Base-by-base conservation (phyloP, 106 monocot species). In the Dioscorea dumetorum region DNA sequence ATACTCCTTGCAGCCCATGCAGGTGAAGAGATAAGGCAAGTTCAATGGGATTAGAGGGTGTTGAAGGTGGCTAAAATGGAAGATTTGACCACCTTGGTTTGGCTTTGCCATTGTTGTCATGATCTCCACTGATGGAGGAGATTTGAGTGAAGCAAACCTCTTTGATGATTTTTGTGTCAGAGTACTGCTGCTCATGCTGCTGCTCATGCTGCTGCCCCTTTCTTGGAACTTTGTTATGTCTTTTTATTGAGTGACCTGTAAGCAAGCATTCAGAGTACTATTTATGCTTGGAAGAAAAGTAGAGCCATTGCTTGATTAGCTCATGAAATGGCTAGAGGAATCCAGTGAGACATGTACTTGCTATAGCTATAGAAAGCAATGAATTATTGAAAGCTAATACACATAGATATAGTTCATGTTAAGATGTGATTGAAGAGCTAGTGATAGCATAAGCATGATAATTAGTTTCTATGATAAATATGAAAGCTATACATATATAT, bases 21-120 rank as follows among this genome's bases (percentile, higher is more conserved):
- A 84, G 4, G 58, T 84, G 69, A 84, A 84, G 48, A 84, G 74
- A 67, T 84, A 81, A 22, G 81, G 88, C 20, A 67, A 57, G 58
- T 56, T 70, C 1, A 82, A 57, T 22, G 24, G 64, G 11, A 73
- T n/a, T 21, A 88, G 54, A 17, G 75, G 81, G 49, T 88, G 88
- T 22, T 81, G 77, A 24, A 81, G 84, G 69, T 88, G 88, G 63
- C 84, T 81, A 59, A 81, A 81, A 74, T 88, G 88, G 54, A 77
- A 61, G 23, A 82, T 71, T 50, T 66, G 67, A 34, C 48, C 81
- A 22, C 56, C 58, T 23, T 57, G 51, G 49, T 58, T 70, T 52
- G 58, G 31, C 23, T 74, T 70, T 60, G 18, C 41, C 41, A 41
- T 41, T 41, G 34, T 34, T 5, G 18, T 33, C 19, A 57, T 24